phyloP scores from a whole-genome alignment of 129 eudicot genomes.

The Tagetes erecta region DNA sequence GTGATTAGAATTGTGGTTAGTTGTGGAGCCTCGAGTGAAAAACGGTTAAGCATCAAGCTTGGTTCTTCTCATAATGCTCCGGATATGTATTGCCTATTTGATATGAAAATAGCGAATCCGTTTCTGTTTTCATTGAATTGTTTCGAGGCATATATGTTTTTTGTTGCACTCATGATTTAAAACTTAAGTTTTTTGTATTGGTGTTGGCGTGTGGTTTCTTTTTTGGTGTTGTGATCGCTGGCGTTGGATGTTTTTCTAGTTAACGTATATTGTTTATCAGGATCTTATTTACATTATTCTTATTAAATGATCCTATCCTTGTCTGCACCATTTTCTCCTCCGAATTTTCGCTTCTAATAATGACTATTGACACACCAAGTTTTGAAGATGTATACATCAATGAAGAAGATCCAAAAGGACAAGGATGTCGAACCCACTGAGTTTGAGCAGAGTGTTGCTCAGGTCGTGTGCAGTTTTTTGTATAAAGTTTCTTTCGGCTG shows the following conservation, averaged over 20 bases:
- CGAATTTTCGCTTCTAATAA: neutral
- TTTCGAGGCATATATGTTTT: too few species aligned
- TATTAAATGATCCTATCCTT: too few species aligned
- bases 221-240: too few species aligned
- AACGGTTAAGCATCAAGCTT: conserved; percentile 29
- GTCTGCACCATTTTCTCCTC: too few species aligned
- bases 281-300: too few species aligned
- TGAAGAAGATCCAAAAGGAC: conserved; percentile 45
- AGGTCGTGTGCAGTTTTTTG: conserved; percentile 14
- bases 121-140: conserved; percentile 8
- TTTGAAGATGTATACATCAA: conserved; percentile 43
- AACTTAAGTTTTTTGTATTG: too few species aligned
- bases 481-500: neutral
- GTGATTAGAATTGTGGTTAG: neutral
- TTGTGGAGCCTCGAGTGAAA: conserved; percentile 43
- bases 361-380: neutral
- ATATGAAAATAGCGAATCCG: conserved; percentile 11
- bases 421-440: conserved; percentile 45
- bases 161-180: too few species aligned
- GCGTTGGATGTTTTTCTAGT: too few species aligned
- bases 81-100: conserved; percentile 24
- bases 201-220: too few species aligned
- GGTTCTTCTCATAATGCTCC: conserved; percentile 44
- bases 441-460: conserved; percentile 45
- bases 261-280: too few species aligned